Base-by-base conservation (phyloP, 257 asterid species). In the Solanum habrochaites region DNA sequence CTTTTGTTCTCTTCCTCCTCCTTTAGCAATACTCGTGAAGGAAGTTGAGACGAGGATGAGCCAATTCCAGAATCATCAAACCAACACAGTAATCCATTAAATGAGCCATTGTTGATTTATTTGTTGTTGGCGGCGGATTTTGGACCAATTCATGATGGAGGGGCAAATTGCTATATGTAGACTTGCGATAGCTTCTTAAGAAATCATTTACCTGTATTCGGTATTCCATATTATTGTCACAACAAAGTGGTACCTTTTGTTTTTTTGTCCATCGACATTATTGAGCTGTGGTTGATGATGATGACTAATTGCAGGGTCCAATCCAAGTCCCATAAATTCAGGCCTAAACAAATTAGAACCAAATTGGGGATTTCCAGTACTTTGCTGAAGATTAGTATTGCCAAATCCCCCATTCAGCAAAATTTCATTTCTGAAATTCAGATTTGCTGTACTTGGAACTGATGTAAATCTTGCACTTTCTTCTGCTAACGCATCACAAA, bases 401-500 rank as follows among this genome's bases (percentile, higher is more conserved):
- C 47, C 31, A 52, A 49, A 35, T 49, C 64, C 60, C 23, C 72
- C 83, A 82, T n/a, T 77, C 85, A 71, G 18, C 62, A 71, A 42
- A 27, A 40, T 85, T 13, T 70, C 75, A 39, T 74, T 66, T 40
- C 78, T 49, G 70, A 58, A 87, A 35, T 39, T 67, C 12, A 52
- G 83, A 83, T 83, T 72, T 18, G 85, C 11, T 10, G 82, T 35
- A 29, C 58, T 67, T 67, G 70, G 70, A 67, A 83, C 69, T 32
- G 85, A 45, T 21, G 84, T 81, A 45, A 75, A 72, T 56, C 84
- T 83, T 56, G 88, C 73, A 77, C 88, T 77, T 52, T 88, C 90
- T 85, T 88, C 85, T 7, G 83, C 88, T 85, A 88, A 82, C 13
- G 85, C 90, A 80, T 88, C 88, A 37, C 90, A 88, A 21, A 88